Base-by-base conservation (phyloP, 371 early-diverging fungal species). In the Actinomucor elegans region DNA sequence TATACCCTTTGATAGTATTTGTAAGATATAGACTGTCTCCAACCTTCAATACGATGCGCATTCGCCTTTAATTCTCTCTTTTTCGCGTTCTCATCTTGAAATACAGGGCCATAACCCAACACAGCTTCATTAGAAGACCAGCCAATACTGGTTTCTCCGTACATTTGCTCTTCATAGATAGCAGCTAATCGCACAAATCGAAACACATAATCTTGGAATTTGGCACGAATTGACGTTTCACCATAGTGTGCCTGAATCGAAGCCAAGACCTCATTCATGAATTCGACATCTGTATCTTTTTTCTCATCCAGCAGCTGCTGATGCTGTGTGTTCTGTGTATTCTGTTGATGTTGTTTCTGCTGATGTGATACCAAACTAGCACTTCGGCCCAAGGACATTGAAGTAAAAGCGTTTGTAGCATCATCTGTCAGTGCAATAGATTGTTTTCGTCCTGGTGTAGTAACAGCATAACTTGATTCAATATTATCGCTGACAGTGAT, bases 401-500 rank as follows among this genome's bases (percentile, higher is more conserved):
- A 57, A 18, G 55, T 48, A 5, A 71, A 61, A 29, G 38, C 46
- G 10, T 29, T 31, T 2, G 32, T 38, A 14, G 53, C 36, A n/a
- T 50, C 50, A 0, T 50, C 50, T 10, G 35, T 11, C 9, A 12
- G 14, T 14, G 59, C 57, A 21, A 67, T 47, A 6, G 69, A 69
- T 10, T 45, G 52, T 33, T 62, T 64, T 27, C 61, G 47, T 14
- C 44, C 34, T 21, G 33, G 27, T 1, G 23, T 47, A 6, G 46
- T 41, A 11, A 33, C 18, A 12, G n/a, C 36, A 9, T 34, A 26
- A 14, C 33, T 57, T 0, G 58, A 5, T 18, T 63, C 55, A 17
- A 94, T 79, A 27, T 88, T 79, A 38, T 90, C 89, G 63, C 92
- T 92, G 47, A 97, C 89, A 7, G 88, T 89, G 48, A 97, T 93